These are phyloP conservation scores for Parietichytrium sp. DNA, from an alignment of 108 stramenopile species.

Conservation along the genomic window DNA sequence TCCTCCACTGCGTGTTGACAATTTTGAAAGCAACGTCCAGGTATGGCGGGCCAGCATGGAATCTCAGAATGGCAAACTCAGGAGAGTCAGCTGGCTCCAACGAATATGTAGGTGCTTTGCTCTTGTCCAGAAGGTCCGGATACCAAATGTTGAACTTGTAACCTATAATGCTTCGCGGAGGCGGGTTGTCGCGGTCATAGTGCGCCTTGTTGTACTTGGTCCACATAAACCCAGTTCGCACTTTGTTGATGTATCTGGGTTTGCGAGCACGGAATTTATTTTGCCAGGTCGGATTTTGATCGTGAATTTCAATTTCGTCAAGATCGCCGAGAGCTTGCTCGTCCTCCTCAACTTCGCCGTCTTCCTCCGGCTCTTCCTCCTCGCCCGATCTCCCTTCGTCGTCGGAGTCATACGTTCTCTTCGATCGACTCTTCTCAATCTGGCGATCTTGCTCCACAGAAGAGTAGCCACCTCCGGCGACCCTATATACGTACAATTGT, in stretches of 20 bases:
- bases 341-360: slow-evolving; percentile 45
- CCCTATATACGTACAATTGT: neutral
- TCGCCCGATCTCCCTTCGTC: slow-evolving; percentile 33
- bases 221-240: slow-evolving; percentile 97
- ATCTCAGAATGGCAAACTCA: slow-evolving; percentile 91
- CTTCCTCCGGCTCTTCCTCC: slow-evolving; percentile 46
- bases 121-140: slow-evolving; percentile 94
- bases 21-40: slow-evolving; percentile 99
- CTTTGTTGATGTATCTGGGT: slow-evolving; percentile 97
- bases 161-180: slow-evolving; percentile 97
- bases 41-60: slow-evolving; percentile 95
- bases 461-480: too few relatives aligned
- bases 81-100: slow-evolving; percentile 77
- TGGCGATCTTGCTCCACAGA: too few relatives aligned
- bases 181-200: slow-evolving; percentile 95
- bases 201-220: slow-evolving; percentile 99
- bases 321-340: slow-evolving; percentile 17
- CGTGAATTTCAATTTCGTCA: slow-evolving; percentile 21
- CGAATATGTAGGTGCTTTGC: slow-evolving; percentile 84
- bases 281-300: slow-evolving; percentile 69
- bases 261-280: slow-evolving; percentile 93
- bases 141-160: slow-evolving; percentile 99
- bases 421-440: too few relatives aligned
- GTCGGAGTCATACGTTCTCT: neutral
- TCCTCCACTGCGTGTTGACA: slow-evolving; percentile 96